phyloP scores from a whole-genome alignment of 306 rosid species.

The Citrullus mucosospermus region DNA sequence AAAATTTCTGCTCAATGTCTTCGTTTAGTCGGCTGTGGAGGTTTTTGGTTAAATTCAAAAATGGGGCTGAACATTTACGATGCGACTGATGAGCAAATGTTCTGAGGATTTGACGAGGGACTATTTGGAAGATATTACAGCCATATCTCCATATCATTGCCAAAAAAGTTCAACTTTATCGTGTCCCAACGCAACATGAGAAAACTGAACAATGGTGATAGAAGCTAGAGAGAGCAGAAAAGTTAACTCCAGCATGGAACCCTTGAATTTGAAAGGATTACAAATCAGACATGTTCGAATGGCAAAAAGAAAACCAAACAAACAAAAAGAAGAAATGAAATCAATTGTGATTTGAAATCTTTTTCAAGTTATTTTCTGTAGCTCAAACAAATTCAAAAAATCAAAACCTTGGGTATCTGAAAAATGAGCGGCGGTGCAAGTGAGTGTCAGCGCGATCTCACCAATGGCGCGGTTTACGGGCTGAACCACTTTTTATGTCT shows the following conservation, averaged over 20 bases:
- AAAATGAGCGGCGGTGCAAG: background rate
- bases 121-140: slow-evolving; percentile 5
- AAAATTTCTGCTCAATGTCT: background rate
- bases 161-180: background rate
- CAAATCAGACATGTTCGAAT: background rate
- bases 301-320: too few species aligned
- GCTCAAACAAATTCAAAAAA: background rate
- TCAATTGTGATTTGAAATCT: background rate
- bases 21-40: background rate
- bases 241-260: background rate
- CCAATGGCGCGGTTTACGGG: too few species aligned
- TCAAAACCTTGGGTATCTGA: background rate
- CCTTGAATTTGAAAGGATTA: background rate
- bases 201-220: background rate
- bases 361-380: background rate
- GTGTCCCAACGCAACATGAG: background rate
- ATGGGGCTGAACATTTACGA: slow-evolving; percentile 3
- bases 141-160: slow-evolving; percentile 18
- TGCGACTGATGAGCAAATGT: slow-evolving; percentile 1
- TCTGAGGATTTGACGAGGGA: slow-evolving; percentile 7
- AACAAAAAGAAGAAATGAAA: too few species aligned
- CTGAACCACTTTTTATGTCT: too few species aligned
- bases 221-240: background rate
- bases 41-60: background rate
- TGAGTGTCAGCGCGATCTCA: background rate